These are phyloP conservation scores for Wallemia hederae DNA, from an alignment of 1,284 basidiomycete species.

Conservation along the genomic window DNA sequence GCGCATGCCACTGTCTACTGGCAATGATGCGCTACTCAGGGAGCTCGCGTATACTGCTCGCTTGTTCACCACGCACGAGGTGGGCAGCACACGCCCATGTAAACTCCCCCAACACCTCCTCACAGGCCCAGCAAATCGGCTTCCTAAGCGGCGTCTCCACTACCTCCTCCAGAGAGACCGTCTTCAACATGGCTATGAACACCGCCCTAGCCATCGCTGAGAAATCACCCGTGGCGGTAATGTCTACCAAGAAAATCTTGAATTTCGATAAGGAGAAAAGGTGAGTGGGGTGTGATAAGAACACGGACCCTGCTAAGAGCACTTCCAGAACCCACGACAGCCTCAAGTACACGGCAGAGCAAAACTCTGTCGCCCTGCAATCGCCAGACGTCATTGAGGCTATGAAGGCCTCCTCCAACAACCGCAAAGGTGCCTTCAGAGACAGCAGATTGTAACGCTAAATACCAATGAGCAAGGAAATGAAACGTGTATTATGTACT, in stretches of 20 bases:
- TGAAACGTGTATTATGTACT: not conserved
- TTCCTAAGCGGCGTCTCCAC: constrained; percentile 35
- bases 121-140: constrained; percentile 34
- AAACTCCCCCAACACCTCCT: not conserved
- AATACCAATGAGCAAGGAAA: not conserved
- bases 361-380: not conserved
- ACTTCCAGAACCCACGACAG: not conserved
- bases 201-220: constrained; percentile 35
- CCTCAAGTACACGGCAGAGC: not conserved
- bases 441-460: not conserved
- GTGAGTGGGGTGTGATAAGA: not conserved
- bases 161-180: constrained; percentile 17
- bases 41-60: constrained; percentile 57
- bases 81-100: not conserved
- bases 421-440: not conserved
- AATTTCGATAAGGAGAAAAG: constrained; percentile 11
- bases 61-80: constrained; percentile 33
- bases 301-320: not conserved
- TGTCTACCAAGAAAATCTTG: constrained; percentile 47
- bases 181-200: constrained; percentile 25
- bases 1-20: constrained; percentile 48
- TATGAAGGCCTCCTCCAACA: not conserved
- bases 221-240: constrained; percentile 56
- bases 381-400: not conserved
- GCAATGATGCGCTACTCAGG: constrained; percentile 43